These are phyloP conservation scores for Tulasnella calospora DNA, from an alignment of 768 basidiomycete species.

Conservation along the genomic window DNA sequence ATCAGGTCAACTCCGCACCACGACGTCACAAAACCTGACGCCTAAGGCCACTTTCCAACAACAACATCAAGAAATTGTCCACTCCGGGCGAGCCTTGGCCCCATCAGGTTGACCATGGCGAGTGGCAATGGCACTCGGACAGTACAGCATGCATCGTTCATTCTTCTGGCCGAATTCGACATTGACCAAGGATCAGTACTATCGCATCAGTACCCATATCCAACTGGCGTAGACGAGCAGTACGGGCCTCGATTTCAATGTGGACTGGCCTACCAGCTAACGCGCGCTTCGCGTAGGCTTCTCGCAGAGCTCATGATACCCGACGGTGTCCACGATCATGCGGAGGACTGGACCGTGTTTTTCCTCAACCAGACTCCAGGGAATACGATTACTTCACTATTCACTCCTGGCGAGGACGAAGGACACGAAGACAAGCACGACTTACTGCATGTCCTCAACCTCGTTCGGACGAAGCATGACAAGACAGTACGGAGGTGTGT, in stretches of 20 bases:
- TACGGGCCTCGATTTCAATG: slow-evolving; percentile 39
- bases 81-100: not conserved
- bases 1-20: not conserved
- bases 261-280: slow-evolving; percentile 22
- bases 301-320: slow-evolving; percentile 98
- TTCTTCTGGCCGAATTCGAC: slow-evolving; percentile 97
- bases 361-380: slow-evolving; percentile 92
- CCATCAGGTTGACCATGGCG: not conserved
- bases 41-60: not conserved
- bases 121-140: slow-evolving; percentile 20
- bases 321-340: slow-evolving; percentile 91
- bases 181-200: slow-evolving; percentile 91
- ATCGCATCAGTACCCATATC: slow-evolving; percentile 93
- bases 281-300: slow-evolving; percentile 48
- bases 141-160: slow-evolving; percentile 58
- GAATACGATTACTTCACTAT: slow-evolving; percentile 78
- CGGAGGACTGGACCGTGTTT: slow-evolving; percentile 98
- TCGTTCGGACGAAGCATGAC: slow-evolving; percentile 89
- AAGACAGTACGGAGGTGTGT: slow-evolving; percentile 69
- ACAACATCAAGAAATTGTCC: not conserved
- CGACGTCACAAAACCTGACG: not conserved
- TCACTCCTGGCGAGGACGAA: slow-evolving; percentile 46
- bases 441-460: slow-evolving; percentile 80
- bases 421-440: slow-evolving; percentile 40
- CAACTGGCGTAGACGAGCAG: slow-evolving; percentile 92